These are phyloP conservation scores for Singerocomus inundabilis DNA, from an alignment of 1,284 basidiomycete genomes.

Conservation along the genomic window DNA sequence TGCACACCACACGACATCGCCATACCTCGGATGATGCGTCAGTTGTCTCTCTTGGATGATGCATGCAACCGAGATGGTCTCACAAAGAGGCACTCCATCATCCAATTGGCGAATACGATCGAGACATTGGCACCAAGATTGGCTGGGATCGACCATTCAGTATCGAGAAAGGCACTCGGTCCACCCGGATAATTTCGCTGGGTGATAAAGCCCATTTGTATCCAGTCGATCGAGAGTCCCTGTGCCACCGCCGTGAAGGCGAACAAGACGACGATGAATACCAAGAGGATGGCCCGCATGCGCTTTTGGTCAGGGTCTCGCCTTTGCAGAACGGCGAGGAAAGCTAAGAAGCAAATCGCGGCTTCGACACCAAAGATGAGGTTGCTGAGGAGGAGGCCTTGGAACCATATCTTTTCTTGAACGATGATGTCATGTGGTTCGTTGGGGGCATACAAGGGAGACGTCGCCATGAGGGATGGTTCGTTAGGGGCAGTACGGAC, in stretches of 20 bases:
- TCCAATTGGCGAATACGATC: constrained; percentile 13
- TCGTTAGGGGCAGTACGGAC: neutral
- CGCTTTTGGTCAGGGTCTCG: neutral
- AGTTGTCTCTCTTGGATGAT: neutral
- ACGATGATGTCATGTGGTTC: constrained; percentile 3
- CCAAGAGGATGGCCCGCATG: constrained; percentile 1
- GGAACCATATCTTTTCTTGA: constrained; percentile 16
- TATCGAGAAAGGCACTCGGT: constrained; percentile 15
- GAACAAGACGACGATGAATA: constrained; percentile 8
- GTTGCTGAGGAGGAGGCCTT: constrained; percentile 9
- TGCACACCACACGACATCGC: constrained; percentile 15
- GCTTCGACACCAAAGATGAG: constrained; percentile 12
- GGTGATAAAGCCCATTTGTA: constrained; percentile 15
- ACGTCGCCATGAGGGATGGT: neutral
- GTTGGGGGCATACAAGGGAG: constrained; percentile 3
- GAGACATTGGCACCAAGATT: constrained; percentile 4
- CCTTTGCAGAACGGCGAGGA: constrained; percentile 2
- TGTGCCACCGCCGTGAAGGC: constrained; percentile 5
- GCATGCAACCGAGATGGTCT: neutral
- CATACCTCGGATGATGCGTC: constrained; percentile 11
- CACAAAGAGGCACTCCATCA: constrained; percentile 17
- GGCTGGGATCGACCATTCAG: neutral
- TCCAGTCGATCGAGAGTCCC: constrained; percentile 4
- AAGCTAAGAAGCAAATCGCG: constrained; percentile 3
- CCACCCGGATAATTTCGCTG: constrained; percentile 18